Conservation (phyloP, 2,329 filamentous ascomycete species). For the Bipolaris zeicola region DNA sequence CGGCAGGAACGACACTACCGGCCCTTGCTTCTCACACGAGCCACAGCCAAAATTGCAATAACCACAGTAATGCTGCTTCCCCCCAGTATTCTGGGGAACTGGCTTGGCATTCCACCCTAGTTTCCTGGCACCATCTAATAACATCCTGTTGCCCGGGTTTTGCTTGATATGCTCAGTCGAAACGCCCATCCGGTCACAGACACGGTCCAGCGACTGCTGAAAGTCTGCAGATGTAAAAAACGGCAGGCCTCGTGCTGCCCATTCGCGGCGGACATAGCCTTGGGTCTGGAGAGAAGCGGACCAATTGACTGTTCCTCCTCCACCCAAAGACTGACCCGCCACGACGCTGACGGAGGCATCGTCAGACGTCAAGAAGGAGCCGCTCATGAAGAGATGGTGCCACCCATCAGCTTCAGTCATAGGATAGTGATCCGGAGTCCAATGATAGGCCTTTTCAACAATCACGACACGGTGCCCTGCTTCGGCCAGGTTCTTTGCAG, state of each 20-base stretch:
- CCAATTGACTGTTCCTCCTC: slow-evolving; percentile 90
- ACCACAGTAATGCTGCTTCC: slow-evolving; percentile 73
- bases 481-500: slow-evolving; percentile 79
- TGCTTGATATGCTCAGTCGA: slow-evolving; percentile 69
- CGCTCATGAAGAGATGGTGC: slow-evolving; percentile 71
- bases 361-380: slow-evolving; percentile 62
- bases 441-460: slow-evolving; percentile 82
- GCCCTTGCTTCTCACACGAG: slow-evolving; percentile 77
- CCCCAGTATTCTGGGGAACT: slow-evolving; percentile 80
- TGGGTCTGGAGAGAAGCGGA: slow-evolving; percentile 71
- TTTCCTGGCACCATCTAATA: slow-evolving; percentile 76
- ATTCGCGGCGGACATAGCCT: slow-evolving; percentile 77
- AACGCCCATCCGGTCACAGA: slow-evolving; percentile 80
- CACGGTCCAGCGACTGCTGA: slow-evolving; percentile 77
- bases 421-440: slow-evolving; percentile 72
- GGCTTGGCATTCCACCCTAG: slow-evolving; percentile 72
- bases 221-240: slow-evolving; percentile 77
- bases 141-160: slow-evolving; percentile 70
- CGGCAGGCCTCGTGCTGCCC: slow-evolving; percentile 71
- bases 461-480: slow-evolving; percentile 78
- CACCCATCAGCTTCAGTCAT: slow-evolving; percentile 69
- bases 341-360: slow-evolving; percentile 62
- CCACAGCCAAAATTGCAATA: slow-evolving; percentile 65
- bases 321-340: slow-evolving; percentile 78
- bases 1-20: slow-evolving; percentile 75